Conservation (phyloP, 192 early-diverging fungal genomes). For the Coemansia sp. region DNA sequence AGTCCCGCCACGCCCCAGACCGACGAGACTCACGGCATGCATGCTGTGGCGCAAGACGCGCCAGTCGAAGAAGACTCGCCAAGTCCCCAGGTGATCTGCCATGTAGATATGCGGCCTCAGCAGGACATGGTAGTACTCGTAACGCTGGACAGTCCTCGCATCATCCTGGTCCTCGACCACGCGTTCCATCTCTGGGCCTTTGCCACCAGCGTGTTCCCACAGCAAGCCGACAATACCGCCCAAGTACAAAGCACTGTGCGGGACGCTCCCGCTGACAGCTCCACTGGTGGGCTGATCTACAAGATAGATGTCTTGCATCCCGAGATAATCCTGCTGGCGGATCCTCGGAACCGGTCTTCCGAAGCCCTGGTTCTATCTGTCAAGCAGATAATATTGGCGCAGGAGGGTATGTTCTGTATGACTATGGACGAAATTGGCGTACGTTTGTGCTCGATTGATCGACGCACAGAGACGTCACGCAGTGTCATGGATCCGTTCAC, state of each 20-base stretch:
- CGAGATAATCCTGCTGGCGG: slow-evolving; percentile 84
- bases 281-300: slow-evolving; percentile 63
- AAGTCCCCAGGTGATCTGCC: slow-evolving; percentile 53
- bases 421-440: slow-evolving; percentile 84
- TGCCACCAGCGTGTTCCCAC: slow-evolving; percentile 67
- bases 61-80: slow-evolving; percentile 43
- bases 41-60: slow-evolving; percentile 47
- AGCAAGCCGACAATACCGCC: slow-evolving; percentile 6
- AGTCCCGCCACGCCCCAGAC: slow-evolving; percentile 28
- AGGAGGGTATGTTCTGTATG: slow-evolving; percentile 75
- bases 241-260: slow-evolving; percentile 10
- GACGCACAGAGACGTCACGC: slow-evolving; percentile 73
- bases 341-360: slow-evolving; percentile 67
- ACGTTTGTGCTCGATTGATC: slow-evolving; percentile 89
- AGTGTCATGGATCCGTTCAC: slow-evolving; percentile 93
- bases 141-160: slow-evolving; percentile 79
- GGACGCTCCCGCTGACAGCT: slow-evolving; percentile 5
- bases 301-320: slow-evolving; percentile 77
- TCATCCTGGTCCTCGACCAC: slow-evolving; percentile 88
- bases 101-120: slow-evolving; percentile 52
- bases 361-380: slow-evolving; percentile 90
- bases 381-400: slow-evolving; percentile 77
- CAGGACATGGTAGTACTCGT: slow-evolving; percentile 64
- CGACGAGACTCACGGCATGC: slow-evolving; percentile 24
- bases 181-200: slow-evolving; percentile 77